Evolutionary conservation across 2,329 filamentous ascomycete genomes (phyloP).

Genomic region (Aspergillus ruber): DNA sequence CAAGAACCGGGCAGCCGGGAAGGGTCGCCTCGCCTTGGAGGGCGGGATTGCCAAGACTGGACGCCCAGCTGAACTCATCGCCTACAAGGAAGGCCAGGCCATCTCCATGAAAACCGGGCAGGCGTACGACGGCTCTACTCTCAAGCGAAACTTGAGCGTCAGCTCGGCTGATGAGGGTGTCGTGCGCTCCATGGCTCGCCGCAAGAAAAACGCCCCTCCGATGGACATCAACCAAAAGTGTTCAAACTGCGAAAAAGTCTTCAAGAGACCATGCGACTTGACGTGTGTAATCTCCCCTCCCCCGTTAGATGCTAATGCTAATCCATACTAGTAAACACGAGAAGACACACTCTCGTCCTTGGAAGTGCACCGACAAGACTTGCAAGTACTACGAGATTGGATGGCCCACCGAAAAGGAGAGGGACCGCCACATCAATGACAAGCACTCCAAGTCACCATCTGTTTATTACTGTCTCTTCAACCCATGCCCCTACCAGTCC

Average conservation of each 20-base stretch:
- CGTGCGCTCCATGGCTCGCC: constrained; percentile 86
- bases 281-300: constrained; percentile 44
- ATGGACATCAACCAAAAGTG: constrained; percentile 80
- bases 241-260: constrained; percentile 80
- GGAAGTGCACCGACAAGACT: constrained; percentile 75
- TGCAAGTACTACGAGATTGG: constrained; percentile 90
- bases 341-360: constrained; percentile 93
- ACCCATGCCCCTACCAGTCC: constrained; percentile 83
- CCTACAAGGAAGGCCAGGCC: constrained; percentile 70
- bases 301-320: constrained; percentile 2
- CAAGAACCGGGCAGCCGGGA: constrained; percentile 53
- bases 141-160: constrained; percentile 47
- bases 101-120: constrained; percentile 70
- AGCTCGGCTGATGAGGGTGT: constrained; percentile 71
- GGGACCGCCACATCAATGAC: constrained; percentile 92
- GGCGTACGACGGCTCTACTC: constrained; percentile 47
- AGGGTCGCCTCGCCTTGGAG: constrained; percentile 63
- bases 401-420: constrained; percentile 97
- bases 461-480: constrained; percentile 76
- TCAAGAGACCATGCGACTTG: constrained; percentile 93
- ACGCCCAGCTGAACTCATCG: constrained; percentile 74
- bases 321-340: constrained; percentile 65
- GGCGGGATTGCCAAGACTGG: constrained; percentile 78
- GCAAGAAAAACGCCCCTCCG: constrained; percentile 84
- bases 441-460: constrained; percentile 78